A percentile compares a stretch with the other conserved stretches of the same genome.
Conservation (phyloP, 75 land plant genomes). For the Azolla pinnata region DNA sequence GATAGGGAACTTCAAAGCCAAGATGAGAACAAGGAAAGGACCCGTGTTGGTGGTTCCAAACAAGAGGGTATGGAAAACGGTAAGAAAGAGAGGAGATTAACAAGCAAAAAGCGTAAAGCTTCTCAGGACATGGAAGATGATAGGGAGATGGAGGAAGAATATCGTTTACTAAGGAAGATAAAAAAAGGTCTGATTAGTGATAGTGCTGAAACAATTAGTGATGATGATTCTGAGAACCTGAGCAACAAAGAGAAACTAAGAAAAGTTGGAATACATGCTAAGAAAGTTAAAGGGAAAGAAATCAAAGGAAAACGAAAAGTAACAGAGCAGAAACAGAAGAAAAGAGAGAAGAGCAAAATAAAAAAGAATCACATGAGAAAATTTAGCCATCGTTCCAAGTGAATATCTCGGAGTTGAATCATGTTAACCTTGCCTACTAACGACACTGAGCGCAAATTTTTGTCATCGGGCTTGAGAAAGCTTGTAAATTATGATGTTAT, state of each 20-base stretch:
- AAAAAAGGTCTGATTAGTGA: slow-evolving; percentile 77
- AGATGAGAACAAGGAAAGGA: no score
- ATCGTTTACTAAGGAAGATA: slow-evolving; percentile 77
- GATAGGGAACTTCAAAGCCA: slow-evolving; percentile 22
- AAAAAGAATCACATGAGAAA: no score
- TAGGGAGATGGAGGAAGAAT: slow-evolving; percentile 71
- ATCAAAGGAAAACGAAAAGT: no score
- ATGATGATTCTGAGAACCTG: slow-evolving; percentile 11
- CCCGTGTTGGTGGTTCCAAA: neutral
- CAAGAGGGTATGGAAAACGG: slow-evolving; percentile 7
- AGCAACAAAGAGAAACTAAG: neutral
- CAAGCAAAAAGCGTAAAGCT: slow-evolving; percentile 57
- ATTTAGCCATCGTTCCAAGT: no score
- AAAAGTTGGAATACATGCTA: neutral
- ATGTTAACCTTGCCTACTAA: no score
- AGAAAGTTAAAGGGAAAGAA: no score
- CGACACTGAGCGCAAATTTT: no score
- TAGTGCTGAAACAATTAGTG: slow-evolving; percentile 46
- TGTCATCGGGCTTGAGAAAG: no score
- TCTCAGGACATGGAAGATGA: slow-evolving; percentile 57
- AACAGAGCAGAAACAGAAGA: no score
- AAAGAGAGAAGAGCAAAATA: no score
- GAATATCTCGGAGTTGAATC: no score
- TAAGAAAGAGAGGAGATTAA: slow-evolving; percentile 40
- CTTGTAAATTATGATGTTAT: no score